Conservation (phyloP, 2,329 filamentous ascomycete species). For the Didymella pinodella region DNA sequence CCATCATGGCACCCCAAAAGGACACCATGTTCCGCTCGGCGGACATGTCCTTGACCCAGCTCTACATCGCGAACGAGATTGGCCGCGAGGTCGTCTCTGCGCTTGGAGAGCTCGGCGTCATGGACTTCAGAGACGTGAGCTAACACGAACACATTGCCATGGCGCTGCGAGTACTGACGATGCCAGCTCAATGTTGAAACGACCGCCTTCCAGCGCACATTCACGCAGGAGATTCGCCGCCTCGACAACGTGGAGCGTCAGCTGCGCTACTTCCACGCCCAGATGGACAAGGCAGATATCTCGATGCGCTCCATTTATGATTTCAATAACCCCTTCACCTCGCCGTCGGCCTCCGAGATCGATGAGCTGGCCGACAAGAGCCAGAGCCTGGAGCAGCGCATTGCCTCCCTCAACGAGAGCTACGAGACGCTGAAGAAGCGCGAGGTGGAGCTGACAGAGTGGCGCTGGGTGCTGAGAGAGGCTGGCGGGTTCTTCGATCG, state of each 20-base stretch:
- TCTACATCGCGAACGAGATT: conserved; percentile 99
- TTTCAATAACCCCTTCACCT: conserved; percentile 84
- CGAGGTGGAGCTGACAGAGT: conserved; percentile 95
- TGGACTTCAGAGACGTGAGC: conserved; percentile 96
- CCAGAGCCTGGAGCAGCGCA: conserved; percentile 89
- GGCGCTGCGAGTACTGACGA: conserved; percentile 33
- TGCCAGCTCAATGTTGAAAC: conserved; percentile 87
- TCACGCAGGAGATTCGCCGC: conserved; percentile 95
- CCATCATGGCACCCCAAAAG: conserved; percentile 67
- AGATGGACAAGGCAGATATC: conserved; percentile 94
- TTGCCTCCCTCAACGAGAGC: conserved; percentile 93
- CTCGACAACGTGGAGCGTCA: conserved; percentile 98
- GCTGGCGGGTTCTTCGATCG: conserved; percentile 97
- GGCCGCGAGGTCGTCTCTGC: conserved; percentile 97
- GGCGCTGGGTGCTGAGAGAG: conserved; percentile 97
- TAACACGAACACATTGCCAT: background rate
- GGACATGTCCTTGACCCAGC: conserved; percentile 99
- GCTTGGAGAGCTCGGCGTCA: conserved; percentile 91
- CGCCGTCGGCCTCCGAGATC: conserved; percentile 92
- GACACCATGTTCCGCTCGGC: conserved; percentile 99
- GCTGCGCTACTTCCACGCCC: conserved; percentile 90
- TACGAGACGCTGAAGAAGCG: conserved; percentile 98
- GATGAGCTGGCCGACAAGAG: conserved; percentile 93
- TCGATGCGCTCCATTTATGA: conserved; percentile 89
- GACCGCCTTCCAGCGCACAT: conserved; percentile 94